phyloP scores from a whole-genome alignment of 805 yeast species.

The Candida koratica region DNA sequence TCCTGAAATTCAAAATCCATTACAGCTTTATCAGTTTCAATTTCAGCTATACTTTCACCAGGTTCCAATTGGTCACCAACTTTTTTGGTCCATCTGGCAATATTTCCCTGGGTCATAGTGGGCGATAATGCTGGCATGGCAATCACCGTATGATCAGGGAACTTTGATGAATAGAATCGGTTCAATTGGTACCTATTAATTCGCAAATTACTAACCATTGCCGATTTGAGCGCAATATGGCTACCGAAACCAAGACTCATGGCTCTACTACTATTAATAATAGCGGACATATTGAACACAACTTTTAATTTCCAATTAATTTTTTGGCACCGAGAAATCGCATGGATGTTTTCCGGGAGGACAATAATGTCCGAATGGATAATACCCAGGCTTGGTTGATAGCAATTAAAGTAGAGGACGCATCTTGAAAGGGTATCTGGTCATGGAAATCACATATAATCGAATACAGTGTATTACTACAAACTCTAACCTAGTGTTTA shows the following conservation, averaged over 20 bases:
- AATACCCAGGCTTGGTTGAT: slow-evolving; percentile 1
- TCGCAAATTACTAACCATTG: slow-evolving; percentile 4
- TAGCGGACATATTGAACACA: slow-evolving; percentile 7
- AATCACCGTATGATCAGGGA: slow-evolving; percentile 82
- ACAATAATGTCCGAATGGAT: slow-evolving; percentile 11
- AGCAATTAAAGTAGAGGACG: background rate
- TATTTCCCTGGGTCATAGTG: slow-evolving; percentile 95
- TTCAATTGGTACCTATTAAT: slow-evolving; percentile 3
- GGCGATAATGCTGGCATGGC: slow-evolving; percentile 99
- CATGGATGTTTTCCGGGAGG: slow-evolving; percentile 20
- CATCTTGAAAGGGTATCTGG: no score
- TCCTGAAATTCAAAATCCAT: slow-evolving; percentile 99
- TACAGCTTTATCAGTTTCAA: slow-evolving; percentile 96
- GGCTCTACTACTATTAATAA: slow-evolving; percentile 5
- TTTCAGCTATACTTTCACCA: slow-evolving; percentile 94
- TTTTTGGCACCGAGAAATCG: slow-evolving; percentile 11
- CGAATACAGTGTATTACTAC: no score
- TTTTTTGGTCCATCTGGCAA: slow-evolving; percentile 84
- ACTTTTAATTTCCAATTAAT: slow-evolving; percentile 6
- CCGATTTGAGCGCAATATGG: slow-evolving; percentile 3
- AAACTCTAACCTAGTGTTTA: no score
- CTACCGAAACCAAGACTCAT: slow-evolving; percentile 6
- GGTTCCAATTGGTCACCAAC: slow-evolving; percentile 86
- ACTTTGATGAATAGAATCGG: slow-evolving; percentile 44
- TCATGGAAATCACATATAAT: no score